phyloP scores from a whole-genome alignment of 257 asterid genomes.

The Salvia splendens region DNA sequence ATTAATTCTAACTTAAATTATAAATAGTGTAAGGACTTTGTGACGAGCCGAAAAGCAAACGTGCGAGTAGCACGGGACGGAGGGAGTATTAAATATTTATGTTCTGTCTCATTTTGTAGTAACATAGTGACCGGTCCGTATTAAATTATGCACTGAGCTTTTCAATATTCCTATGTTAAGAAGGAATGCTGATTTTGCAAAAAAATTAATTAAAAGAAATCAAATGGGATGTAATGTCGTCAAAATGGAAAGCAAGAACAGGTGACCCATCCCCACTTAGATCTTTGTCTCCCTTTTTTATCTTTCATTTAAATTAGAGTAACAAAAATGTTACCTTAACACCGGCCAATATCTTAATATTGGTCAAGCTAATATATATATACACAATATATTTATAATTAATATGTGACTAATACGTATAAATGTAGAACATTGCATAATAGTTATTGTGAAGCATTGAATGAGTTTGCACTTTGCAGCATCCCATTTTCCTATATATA shows the following conservation, averaged over 20 bases:
- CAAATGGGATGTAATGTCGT: constrained; percentile 2
- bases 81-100: background rate
- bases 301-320: constrained; percentile 3
- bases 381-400: too few species aligned
- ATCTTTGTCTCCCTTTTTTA: constrained; percentile 31
- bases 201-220: background rate
- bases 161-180: background rate
- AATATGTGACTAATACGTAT: too few species aligned
- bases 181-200: constrained; percentile 4
- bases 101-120: background rate
- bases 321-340: constrained; percentile 23
- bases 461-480: too few species aligned
- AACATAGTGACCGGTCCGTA: background rate
- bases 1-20: too few species aligned
- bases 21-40: too few species aligned
- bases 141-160: background rate
- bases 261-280: constrained; percentile 21
- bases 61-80: too few species aligned
- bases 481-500: too few species aligned
- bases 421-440: too few species aligned
- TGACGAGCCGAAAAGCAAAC: too few species aligned
- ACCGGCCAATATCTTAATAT: too few species aligned
- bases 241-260: constrained; percentile 28
- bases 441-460: too few species aligned
- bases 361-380: too few species aligned